phyloP scores from a whole-genome alignment of 345 rosid species.

The Noccaea bulbosa region DNA sequence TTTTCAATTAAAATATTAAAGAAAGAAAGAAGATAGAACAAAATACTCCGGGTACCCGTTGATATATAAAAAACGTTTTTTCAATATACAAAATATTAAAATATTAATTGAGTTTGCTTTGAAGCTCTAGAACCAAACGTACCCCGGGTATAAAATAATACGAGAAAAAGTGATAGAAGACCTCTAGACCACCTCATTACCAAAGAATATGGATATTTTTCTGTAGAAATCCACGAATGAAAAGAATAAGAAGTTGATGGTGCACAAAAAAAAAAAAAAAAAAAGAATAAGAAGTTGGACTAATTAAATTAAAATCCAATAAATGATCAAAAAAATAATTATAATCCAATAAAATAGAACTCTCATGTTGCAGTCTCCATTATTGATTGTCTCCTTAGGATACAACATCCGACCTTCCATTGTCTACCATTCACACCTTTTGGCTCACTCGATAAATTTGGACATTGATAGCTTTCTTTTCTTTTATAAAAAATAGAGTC shows the following conservation, averaged over 20 bases:
- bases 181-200: slow-evolving; percentile 43
- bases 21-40: slow-evolving; percentile 15
- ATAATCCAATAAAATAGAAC: slow-evolving; percentile 26
- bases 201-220: slow-evolving; percentile 28
- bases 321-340: neutral
- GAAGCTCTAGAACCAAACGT: slow-evolving; percentile 30
- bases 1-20: neutral
- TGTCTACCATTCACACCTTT: slow-evolving; percentile 52
- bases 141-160: slow-evolving; percentile 29
- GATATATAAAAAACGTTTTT: no score
- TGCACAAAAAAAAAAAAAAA: no score
- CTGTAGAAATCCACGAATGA: slow-evolving; percentile 29
- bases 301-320: slow-evolving; percentile 10
- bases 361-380: slow-evolving; percentile 53
- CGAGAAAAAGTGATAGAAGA: slow-evolving; percentile 33
- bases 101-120: slow-evolving; percentile 29
- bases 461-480: neutral
- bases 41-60: no score
- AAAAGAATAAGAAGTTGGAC: slow-evolving; percentile 26
- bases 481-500: neutral
- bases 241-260: slow-evolving; percentile 27
- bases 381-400: slow-evolving; percentile 58
- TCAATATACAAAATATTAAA: no score
- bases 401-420: slow-evolving; percentile 58
- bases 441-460: slow-evolving; percentile 24